phyloP scores from a whole-genome alignment of 441 rosid species.

The Adansonia rubrostipa region DNA sequence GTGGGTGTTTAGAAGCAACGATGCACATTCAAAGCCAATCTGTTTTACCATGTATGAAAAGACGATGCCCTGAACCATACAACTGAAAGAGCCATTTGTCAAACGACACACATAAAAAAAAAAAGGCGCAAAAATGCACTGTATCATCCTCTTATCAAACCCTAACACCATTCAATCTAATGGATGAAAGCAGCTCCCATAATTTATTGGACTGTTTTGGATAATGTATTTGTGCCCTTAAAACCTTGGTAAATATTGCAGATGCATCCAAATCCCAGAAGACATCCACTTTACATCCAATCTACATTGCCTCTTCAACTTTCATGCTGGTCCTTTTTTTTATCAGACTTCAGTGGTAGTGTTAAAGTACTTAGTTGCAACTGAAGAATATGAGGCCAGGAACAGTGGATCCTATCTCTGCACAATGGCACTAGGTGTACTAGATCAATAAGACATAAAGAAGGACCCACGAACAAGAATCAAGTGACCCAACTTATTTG shows the following conservation, averaged over 20 bases:
- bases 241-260: background rate
- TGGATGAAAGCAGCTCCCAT: background rate
- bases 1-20: background rate
- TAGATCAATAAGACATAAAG: conserved; percentile 18
- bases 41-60: background rate
- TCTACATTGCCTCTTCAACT: conserved; percentile 14
- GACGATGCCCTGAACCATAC: background rate
- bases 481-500: conserved; percentile 20
- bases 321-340: conserved; percentile 18
- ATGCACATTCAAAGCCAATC: background rate
- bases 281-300: background rate
- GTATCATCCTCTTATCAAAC: background rate
- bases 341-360: background rate
- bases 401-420: conserved; percentile 15
- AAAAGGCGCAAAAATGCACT: background rate
- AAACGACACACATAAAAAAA: background rate
- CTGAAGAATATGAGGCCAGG: background rate
- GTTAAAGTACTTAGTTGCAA: background rate
- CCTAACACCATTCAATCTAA: background rate
- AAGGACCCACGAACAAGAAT: background rate
- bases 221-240: background rate
- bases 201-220: conserved; percentile 8
- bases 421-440: conserved; percentile 8
- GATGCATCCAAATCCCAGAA: conserved; percentile 7
- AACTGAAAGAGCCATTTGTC: background rate